Evolutionary conservation across 2,329 filamentous ascomycete genomes (phyloP).

Genomic region (Paracorniculantispora psalliotae): DNA sequence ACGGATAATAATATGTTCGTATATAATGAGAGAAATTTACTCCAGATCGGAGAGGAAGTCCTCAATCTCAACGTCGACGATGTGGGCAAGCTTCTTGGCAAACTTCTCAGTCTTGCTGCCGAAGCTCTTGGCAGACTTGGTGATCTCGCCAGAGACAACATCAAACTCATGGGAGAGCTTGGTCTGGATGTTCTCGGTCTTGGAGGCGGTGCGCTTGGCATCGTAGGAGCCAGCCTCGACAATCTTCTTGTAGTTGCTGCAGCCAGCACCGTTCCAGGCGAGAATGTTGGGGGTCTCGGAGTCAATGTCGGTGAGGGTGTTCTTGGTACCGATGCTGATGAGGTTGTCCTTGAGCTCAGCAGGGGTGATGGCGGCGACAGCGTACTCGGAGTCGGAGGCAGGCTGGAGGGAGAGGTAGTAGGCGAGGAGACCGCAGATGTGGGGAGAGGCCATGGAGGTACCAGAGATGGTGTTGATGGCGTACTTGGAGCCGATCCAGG

Average conservation of each 20-base stretch:
- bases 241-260: conserved; percentile 84
- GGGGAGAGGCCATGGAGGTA: conserved; percentile 98
- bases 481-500: conserved; percentile 95
- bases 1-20: neutral
- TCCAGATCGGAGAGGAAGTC: conserved; percentile 52
- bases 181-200: conserved; percentile 56
- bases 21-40: conserved; percentile 22
- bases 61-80: conserved; percentile 57
- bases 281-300: conserved; percentile 87
- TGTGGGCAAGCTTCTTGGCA: conserved; percentile 57
- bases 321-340: conserved; percentile 75
- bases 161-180: conserved; percentile 58
- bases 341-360: conserved; percentile 90
- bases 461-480: conserved; percentile 98
- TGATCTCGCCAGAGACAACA: conserved; percentile 48
- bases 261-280: conserved; percentile 97
- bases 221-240: conserved; percentile 69
- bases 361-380: conserved; percentile 83
- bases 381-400: conserved; percentile 81
- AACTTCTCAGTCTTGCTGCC: conserved; percentile 56
- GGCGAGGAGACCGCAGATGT: conserved; percentile 92
- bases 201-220: conserved; percentile 38
- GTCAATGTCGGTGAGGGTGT: conserved; percentile 75
- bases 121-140: conserved; percentile 48
- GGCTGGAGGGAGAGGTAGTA: conserved; percentile 98